Percentiles rank a stretch among this genome's conserved stretches.
Conservation (phyloP, 306 rosid genomes). For the Quercus robur region DNA sequence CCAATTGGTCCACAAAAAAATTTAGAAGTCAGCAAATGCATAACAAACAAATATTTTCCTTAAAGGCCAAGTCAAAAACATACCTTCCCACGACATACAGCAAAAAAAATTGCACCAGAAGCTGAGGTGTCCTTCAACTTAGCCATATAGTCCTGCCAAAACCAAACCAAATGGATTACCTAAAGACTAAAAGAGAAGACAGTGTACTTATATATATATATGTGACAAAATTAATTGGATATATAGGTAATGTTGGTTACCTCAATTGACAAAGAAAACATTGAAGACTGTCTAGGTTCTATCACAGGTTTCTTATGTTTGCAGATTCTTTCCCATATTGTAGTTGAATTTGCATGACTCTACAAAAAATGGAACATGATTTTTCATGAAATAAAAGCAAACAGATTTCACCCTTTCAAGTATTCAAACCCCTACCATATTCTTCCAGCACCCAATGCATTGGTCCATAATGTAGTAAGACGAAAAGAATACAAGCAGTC, state of each 20-base stretch:
- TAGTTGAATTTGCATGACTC: slow-evolving; percentile 63
- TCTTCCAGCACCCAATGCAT: slow-evolving; percentile 83
- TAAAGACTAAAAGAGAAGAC: slow-evolving; percentile 16
- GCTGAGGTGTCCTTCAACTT: slow-evolving; percentile 77
- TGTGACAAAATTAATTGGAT: slow-evolving; percentile 15
- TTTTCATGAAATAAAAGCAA: slow-evolving; percentile 18
- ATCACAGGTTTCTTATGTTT: slow-evolving; percentile 90
- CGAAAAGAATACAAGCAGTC: slow-evolving; percentile 92
- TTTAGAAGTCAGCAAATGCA: slow-evolving; percentile 18
- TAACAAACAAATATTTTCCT: neutral
- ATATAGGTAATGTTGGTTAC: slow-evolving; percentile 34
- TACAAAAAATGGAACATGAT: slow-evolving; percentile 30
- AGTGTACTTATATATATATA: slow-evolving; percentile 7
- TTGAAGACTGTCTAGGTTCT: slow-evolving; percentile 88
- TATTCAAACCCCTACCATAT: slow-evolving; percentile 41
- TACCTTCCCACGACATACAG: slow-evolving; percentile 98
- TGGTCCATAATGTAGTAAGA: slow-evolving; percentile 92
- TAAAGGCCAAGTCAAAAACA: slow-evolving; percentile 20
- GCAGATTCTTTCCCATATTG: slow-evolving; percentile 94
- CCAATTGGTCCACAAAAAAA: neutral
- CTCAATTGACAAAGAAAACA: slow-evolving; percentile 78
- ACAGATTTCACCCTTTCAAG: slow-evolving; percentile 19
- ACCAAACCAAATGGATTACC: slow-evolving; percentile 7
- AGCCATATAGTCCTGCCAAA: slow-evolving; percentile 77
- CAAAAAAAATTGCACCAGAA: slow-evolving; percentile 91